Base-by-base conservation (phyloP, 106 monocot species). In the Posidonia australis region DNA sequence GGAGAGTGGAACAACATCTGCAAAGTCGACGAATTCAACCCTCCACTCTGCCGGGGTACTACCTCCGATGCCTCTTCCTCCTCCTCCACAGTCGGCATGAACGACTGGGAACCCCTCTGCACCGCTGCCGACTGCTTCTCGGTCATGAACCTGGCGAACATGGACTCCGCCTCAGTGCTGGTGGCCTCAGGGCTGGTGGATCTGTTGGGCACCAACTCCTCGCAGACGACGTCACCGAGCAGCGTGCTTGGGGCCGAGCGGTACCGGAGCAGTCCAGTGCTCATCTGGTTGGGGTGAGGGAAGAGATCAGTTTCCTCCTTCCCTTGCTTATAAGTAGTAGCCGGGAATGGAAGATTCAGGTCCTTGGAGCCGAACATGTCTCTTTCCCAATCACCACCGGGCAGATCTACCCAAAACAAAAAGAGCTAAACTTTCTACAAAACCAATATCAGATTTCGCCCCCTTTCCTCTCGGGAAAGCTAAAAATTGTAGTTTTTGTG, bases 201-300 rank as follows among this genome's bases (percentile, higher is more conserved):
- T n/a, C n/a, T n/a, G n/a, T n/a, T n/a, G n/a, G n/a, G n/a, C n/a
- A n/a, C 45, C 42, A n/a, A 23, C 46, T 22, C 22, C 68, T 74
- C 74, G 70, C 78, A 79, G 13, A 77, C 66, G 13, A 77, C 66
- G 19, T 98, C 96, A 0, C 81, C 96, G 27, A 90, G 68, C 52
- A 87, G 64, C 10, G 80, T 64, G 70, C 84, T 85, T 56, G 96
- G 90, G 17, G 96, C 96, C 24, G 90, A 83, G 32, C 96, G 82
- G 70, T 87, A 98, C 32, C 96, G 76, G 25, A 98, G 84, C 54
- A 98, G 36, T 22, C 96, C 85, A 43, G 81, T 71, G 51, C 67
- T 62, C 44, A 72, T 58, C 44, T 74, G 77, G 0, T 66, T 2
- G 7, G 2, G 36, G 5, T 7, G 5, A 2, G 2, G 69, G 23